Evolutionary conservation across 345 rosid genomes (phyloP).

Genomic region (Rhodamnia argentea): DNA sequence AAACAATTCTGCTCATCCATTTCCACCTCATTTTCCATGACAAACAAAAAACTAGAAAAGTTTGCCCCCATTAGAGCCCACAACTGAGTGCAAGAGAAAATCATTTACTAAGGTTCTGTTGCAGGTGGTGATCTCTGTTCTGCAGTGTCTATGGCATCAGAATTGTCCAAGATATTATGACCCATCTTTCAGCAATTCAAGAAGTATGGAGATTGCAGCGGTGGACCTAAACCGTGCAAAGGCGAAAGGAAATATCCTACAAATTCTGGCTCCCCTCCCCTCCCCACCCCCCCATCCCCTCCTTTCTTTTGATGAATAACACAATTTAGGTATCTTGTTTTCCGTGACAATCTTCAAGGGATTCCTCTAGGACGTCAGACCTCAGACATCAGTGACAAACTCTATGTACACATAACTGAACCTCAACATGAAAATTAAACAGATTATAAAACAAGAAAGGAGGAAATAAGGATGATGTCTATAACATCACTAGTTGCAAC

Average conservation of each 20-base stretch:
- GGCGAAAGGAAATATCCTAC: not conserved
- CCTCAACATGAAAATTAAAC: not conserved
- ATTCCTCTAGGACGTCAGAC: not conserved
- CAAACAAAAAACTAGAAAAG: not conserved
- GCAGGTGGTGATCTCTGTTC: not conserved
- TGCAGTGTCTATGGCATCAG: not conserved
- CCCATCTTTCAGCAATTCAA: not conserved
- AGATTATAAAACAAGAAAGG: not conserved
- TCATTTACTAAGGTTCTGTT: not conserved
- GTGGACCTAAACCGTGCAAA: not conserved
- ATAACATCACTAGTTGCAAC: constrained; percentile 10
- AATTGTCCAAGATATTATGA: not conserved
- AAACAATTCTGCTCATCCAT: not conserved
- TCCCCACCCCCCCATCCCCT: not conserved
- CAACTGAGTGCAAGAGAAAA: not conserved
- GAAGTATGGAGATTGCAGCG: not conserved
- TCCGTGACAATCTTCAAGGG: not conserved
- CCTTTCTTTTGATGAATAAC: not conserved
- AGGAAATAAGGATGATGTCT: not conserved
- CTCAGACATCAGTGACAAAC: not conserved
- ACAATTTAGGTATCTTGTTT: not conserved
- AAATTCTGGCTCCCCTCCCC: not conserved
- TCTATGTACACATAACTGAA: not conserved
- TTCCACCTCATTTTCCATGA: not conserved
- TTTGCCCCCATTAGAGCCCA: not conserved